Conservation (phyloP, 306 rosid species). For the Cucumis melo region DNA sequence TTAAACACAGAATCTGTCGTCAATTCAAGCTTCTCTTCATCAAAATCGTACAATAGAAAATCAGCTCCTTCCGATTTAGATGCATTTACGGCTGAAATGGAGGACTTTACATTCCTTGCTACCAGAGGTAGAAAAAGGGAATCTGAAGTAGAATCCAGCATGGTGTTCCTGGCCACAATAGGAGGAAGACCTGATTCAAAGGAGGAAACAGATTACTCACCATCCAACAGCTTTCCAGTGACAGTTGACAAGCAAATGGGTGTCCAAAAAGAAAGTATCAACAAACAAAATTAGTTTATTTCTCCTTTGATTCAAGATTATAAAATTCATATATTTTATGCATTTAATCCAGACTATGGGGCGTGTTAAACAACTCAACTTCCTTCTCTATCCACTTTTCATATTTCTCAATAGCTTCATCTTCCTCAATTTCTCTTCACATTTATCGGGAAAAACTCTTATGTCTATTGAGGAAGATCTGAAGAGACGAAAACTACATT, state of each 20-base stretch:
- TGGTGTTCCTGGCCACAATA: constrained; percentile 76
- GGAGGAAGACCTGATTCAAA: constrained; percentile 68
- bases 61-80: constrained; percentile 90
- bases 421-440: too few species aligned
- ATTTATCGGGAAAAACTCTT: too few species aligned
- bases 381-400: too few species aligned
- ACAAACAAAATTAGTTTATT: neutral
- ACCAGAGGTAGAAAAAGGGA: constrained; percentile 79
- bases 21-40: constrained; percentile 16
- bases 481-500: neutral
- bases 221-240: neutral
- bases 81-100: constrained; percentile 55
- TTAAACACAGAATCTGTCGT: constrained; percentile 29
- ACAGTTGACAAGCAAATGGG: neutral
- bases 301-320: neutral
- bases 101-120: constrained; percentile 54
- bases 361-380: too few species aligned
- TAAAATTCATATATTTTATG: neutral
- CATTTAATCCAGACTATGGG: neutral
- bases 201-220: constrained; percentile 6
- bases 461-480: too few species aligned
- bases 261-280: neutral
- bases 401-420: too few species aligned
- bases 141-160: constrained; percentile 63
- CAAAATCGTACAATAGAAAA: constrained; percentile 53